Conservation (phyloP, 2,329 filamentous ascomycete species). For the Talaromyces sp. region DNA sequence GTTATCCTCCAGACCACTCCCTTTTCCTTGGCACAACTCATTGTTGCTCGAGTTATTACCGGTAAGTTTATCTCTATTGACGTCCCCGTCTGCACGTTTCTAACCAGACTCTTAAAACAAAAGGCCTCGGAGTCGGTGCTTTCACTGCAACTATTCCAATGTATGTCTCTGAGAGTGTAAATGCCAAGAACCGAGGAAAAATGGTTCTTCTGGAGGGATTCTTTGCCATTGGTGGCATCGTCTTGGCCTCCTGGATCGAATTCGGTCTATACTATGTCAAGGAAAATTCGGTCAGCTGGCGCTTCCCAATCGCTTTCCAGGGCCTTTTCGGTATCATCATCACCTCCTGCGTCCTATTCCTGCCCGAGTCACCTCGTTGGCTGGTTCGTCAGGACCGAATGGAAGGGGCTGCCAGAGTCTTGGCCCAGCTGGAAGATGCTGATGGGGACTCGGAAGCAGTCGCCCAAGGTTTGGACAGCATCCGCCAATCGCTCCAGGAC, state of each 20-base stretch:
- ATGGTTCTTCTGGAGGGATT: slow-evolving; percentile 23
- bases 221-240: slow-evolving; percentile 22
- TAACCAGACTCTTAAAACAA: neutral
- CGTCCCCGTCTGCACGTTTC: neutral
- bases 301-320: slow-evolving; percentile 43
- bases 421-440: slow-evolving; percentile 2
- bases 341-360: slow-evolving; percentile 26
- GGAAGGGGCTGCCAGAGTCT: slow-evolving; percentile 13
- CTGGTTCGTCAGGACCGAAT: slow-evolving; percentile 6
- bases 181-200: slow-evolving; percentile 6
- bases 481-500: slow-evolving; percentile 4
- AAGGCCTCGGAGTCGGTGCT: slow-evolving; percentile 20
- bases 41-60: slow-evolving; percentile 42
- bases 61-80: slow-evolving; percentile 22
- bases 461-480: slow-evolving; percentile 4
- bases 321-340: slow-evolving; percentile 37
- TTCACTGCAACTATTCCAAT: slow-evolving; percentile 23
- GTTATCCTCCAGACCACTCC: slow-evolving; percentile 40
- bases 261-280: slow-evolving; percentile 10
- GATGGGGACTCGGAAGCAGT: slow-evolving; percentile 6
- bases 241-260: slow-evolving; percentile 10
- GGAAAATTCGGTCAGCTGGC: slow-evolving; percentile 22
- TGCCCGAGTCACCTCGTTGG: slow-evolving; percentile 12
- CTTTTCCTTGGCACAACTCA: slow-evolving; percentile 39
- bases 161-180: slow-evolving; percentile 11